Conservation (phyloP, 306 rosid genomes). For the Canavalia ensiformis region DNA sequence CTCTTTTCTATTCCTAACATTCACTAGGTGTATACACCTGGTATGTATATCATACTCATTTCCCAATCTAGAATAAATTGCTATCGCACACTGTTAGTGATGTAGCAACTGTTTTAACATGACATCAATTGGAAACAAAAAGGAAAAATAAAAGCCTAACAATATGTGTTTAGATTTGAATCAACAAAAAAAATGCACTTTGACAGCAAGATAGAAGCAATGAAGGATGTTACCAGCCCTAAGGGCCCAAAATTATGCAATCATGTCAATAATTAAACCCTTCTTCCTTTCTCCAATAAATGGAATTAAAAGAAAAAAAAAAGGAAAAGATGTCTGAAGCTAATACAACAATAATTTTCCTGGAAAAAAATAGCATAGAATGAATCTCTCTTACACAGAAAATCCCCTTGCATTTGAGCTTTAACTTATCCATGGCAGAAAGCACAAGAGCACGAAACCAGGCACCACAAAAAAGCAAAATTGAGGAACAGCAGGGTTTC, state of each 20-base stretch:
- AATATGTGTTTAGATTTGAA: not conserved
- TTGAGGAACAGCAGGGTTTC: constrained; percentile 73
- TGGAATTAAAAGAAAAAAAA: not conserved
- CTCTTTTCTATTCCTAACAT: too few species aligned
- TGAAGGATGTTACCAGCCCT: not conserved
- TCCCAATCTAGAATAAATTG: constrained; percentile 2
- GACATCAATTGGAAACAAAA: not conserved
- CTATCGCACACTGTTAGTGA: constrained; percentile 21
- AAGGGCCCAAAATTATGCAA: constrained; percentile 6
- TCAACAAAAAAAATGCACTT: not conserved
- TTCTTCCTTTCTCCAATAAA: not conserved
- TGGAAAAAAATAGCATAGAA: constrained; percentile 4
- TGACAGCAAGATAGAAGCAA: not conserved
- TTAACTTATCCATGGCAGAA: constrained; percentile 64
- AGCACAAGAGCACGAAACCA: constrained; percentile 58
- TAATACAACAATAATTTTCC: not conserved
- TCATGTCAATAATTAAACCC: constrained; percentile 1
- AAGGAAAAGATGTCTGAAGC: not conserved
- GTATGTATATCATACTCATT: too few species aligned
- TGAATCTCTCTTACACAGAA: constrained; percentile 62
- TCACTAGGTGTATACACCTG: too few species aligned
- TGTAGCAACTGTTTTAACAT: constrained; percentile 1
- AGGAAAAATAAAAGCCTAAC: not conserved
- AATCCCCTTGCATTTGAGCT: constrained; percentile 63
- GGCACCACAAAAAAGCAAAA: constrained; percentile 63